Evolutionary conservation across 176 grass and related monocot genomes (phyloP), one percentile per base, ranked within the genome.

Genomic region (Tillandsia leiboldiana): DNA sequence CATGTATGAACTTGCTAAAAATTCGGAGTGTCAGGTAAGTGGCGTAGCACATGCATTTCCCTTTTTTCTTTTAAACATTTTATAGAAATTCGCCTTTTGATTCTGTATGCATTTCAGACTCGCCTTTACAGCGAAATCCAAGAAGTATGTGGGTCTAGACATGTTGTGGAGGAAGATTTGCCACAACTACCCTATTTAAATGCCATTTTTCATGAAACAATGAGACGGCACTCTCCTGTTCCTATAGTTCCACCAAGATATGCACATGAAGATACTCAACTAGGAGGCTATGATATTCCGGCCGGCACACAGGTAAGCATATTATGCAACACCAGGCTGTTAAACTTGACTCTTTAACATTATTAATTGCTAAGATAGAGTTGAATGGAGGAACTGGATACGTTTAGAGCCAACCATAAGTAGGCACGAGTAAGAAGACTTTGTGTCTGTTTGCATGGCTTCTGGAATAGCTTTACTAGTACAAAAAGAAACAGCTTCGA

Each of bases 1-100:
- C 11, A 92, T 97, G 86, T 97, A 79, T 79, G 76, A 97, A 74
- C 74, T 97, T 50, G 76, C 86, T 4, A 92, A 90, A 70, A 65
- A 87, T 74, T 82, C 86, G 77, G 70, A 80, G 54, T 76, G 54
- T 65, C 93, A 97, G 86, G 93, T 62, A 51, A 20, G 27, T 12
- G 0, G 9, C 29, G 12, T 11, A 58, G 48, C 49, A n/a, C 17
- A 51, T 27, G 9, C 68, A 27, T 3, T 14, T 67, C 5, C 51
- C 11, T 15, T 24, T 24, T 48, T 12, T 23, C n/a, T 47, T 12
- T 47, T 20, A 0, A 15, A 9, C 33, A 51, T 1, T 48, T 53
- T 42, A 42, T 42, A 42, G 33, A 7, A 42, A 7, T 5, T 42
- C 33, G 7, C 4, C 33, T 42, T 42, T 42, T 42, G 33, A 42